Base-by-base conservation (phyloP, 306 rosid genomes). In the Trifolium subterraneum region DNA sequence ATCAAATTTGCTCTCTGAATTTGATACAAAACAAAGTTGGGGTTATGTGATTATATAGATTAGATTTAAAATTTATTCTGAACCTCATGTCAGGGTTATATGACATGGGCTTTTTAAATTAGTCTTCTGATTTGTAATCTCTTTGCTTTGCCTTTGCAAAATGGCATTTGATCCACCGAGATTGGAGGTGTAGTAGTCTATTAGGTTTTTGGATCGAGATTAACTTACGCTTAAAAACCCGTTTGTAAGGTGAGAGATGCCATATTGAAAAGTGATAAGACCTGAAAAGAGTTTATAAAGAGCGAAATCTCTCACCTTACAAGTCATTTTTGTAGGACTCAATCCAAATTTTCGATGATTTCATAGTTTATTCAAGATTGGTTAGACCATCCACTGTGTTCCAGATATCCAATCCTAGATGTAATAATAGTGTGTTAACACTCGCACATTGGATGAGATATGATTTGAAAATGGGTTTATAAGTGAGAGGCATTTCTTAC, bases 1-100 rank as follows among this genome's bases (percentile, higher is more conserved):
- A 61, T n/a, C 19, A 13, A 51, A 35, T 22, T 74, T 69, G 72
- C n/a, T 69, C 8, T 68, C 51, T 19, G 16, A 62, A 39, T 62
- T 10, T 58, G 41, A 61, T 29, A 10, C 59, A 27, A 50, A 74
- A 12, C 16, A 56, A 16, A 71, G 22, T 19, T 71, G 45, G 22
- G 60, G 74, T 41, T 22, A 25, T 77, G 66, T 20, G 36, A 47
- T 38, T 71, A 9, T 31, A 4, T 65, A 10, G 36, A 23, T 64
- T 13, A 8, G 72, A 63, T 78, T 71, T 18, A 4, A 31, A 69
- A 29, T 20, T 63, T 31, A 5, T 64, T 23, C 51, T 18, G 39
- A 76, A 55, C 19, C 74, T 22, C 35, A 35, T 10, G 13, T 75
- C 67, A 31, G 52, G 60, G 38, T 61, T 50, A 14, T 62, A 5